Percentiles rank a stretch among this genome's conserved stretches.
These are phyloP conservation scores for Pleurotus citrinopileatus DNA, from an alignment of 768 basidiomycete species.

Conservation along the genomic window DNA sequence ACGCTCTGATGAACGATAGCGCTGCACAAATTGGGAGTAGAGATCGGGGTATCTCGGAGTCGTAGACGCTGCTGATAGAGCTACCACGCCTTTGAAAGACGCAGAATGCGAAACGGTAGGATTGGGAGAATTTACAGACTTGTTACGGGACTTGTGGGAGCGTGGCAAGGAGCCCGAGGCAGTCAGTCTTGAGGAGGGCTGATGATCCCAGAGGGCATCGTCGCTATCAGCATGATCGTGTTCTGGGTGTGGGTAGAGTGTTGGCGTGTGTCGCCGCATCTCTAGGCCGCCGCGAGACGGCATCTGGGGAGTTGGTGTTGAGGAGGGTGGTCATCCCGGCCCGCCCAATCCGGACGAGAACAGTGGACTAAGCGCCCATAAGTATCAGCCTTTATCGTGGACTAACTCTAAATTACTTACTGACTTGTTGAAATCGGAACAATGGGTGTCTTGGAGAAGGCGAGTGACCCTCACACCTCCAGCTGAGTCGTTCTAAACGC, in stretches of 20 bases:
- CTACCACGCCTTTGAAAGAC: background rate
- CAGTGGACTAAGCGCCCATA: background rate
- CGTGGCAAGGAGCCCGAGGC: slow-evolving; percentile 25
- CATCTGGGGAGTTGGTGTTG: background rate
- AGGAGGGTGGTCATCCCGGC: background rate
- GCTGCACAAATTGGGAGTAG: slow-evolving; percentile 77
- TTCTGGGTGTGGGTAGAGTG: slow-evolving; percentile 62
- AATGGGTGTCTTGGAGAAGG: slow-evolving; percentile 97
- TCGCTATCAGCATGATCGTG: slow-evolving; percentile 46
- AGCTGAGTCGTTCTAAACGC: slow-evolving; percentile 3
- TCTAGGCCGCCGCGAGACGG: slow-evolving; percentile 13
- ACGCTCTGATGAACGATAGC: slow-evolving; percentile 64
- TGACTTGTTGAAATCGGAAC: slow-evolving; percentile 17
- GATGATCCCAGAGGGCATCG: slow-evolving; percentile 41
- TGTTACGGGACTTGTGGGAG: slow-evolving; percentile 7
- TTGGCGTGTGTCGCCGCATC: slow-evolving; percentile 62
- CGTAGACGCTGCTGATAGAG: background rate
- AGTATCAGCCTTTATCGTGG: background rate
- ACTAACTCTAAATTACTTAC: background rate
- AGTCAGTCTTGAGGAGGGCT: slow-evolving; percentile 31
- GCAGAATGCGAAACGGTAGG: background rate
- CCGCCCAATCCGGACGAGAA: background rate
- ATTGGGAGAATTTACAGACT: slow-evolving; percentile 1
- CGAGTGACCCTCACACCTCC: slow-evolving; percentile 15
- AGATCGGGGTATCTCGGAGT: slow-evolving; percentile 46